Conservation (phyloP, 768 basidiomycete species). For the Hygrocybe coccinea region DNA sequence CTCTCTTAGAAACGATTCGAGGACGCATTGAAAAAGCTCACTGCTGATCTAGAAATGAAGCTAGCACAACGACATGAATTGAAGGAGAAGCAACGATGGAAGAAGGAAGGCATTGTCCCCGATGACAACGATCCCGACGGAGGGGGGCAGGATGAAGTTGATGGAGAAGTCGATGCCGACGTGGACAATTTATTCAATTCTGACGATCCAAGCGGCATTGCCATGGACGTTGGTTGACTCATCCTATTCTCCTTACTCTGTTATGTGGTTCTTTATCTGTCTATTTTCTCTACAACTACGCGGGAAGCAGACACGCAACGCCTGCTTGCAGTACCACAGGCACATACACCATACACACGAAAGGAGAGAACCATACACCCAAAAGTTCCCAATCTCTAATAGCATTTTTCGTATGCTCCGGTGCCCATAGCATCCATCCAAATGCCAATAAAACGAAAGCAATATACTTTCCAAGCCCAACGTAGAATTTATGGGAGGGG, state of each 20-base stretch:
- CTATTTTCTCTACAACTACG: constrained; percentile 11
- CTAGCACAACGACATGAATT: constrained; percentile 72
- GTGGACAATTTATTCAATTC: constrained; percentile 46
- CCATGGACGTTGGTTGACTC: constrained; percentile 27
- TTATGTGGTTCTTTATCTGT: background rate
- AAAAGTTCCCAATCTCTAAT: constrained; percentile 77
- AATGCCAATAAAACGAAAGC: constrained; percentile 47
- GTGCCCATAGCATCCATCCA: constrained; percentile 53
- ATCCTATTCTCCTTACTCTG: background rate
- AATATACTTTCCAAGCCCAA: constrained; percentile 27
- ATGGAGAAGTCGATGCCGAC: constrained; percentile 27
- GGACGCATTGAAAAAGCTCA: constrained; percentile 84
- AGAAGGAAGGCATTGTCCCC: constrained; percentile 58
- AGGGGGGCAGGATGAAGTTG: constrained; percentile 28
- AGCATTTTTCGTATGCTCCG: constrained; percentile 43
- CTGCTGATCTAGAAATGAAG: constrained; percentile 83
- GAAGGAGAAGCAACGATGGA: constrained; percentile 66
- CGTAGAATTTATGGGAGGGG: constrained; percentile 20
- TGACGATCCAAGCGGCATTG: constrained; percentile 38
- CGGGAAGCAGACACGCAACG: constrained; percentile 46
- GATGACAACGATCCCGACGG: constrained; percentile 36
- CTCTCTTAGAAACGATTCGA: constrained; percentile 78
- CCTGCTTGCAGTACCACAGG: constrained; percentile 72
- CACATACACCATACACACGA: constrained; percentile 72
- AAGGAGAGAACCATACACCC: constrained; percentile 79